Base-by-base conservation (phyloP, 1,284 basidiomycete genomes). In the Microbotryomycetes sp. region DNA sequence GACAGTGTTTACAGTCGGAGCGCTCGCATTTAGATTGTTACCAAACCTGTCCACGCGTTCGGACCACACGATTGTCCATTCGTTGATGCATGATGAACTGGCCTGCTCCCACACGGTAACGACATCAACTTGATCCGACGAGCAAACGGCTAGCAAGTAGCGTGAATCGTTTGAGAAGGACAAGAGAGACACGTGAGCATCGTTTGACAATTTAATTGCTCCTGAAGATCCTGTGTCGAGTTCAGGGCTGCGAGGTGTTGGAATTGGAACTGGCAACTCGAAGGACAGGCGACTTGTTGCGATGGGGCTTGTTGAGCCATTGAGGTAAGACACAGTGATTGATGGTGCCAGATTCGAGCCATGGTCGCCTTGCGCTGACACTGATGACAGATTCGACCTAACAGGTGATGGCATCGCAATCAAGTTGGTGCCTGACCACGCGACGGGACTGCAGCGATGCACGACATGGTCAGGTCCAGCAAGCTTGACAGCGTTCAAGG, bases 51-150 rank as follows among this genome's bases (percentile, higher is more conserved):
- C 57, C 22, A 55, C 56, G 22, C 53, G 48, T 32, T 68, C 66
- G 36, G 60, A 59, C 19, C 62, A 53, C 28, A 61, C 51, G 30
- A 59, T 30, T 1, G 16, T 25, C 66, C 66, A 68, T 3, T 63
- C 59, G 58, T 68, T 61, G 46, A 68, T 53, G 26, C 54, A 63
- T 9, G 36, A 42, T 5, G 59, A 48, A 1, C 49, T 29, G 30
- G n/a, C 19, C 32, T 68, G 66, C 54, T 68, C 66, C 9, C 54
- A 68, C 14, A 68, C 57, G 14, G 64, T 63, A 12, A 68, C 16
- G 19, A 47, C 9, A 36, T 68, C 64, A 19, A 49, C 50, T 1
- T 22, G 23, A 6, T 23, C 47, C 25, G 31, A 7, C 16, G 19
- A 16, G 14, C 57, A 55, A 19, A 59, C 51, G 15, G 36, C 50